These are phyloP conservation scores for thale cress (Arabidopsis thaliana) DNA, from an alignment of 345 rosid genomes.

Conservation along the genomic window DNA sequence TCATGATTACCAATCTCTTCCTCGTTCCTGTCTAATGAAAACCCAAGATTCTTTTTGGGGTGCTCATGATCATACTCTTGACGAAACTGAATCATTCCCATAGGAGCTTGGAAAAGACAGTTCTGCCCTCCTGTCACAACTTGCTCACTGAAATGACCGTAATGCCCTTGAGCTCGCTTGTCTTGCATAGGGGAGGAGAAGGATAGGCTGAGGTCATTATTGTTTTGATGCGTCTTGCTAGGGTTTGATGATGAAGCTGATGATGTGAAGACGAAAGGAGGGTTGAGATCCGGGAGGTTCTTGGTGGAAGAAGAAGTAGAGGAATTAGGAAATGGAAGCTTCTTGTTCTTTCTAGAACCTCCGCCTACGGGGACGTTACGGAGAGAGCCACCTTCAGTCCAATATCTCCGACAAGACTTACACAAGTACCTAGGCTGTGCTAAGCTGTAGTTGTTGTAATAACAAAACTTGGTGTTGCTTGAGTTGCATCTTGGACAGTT, in stretches of 20 bases:
- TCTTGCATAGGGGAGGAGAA: slow-evolving; percentile 33
- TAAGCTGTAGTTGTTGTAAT: slow-evolving; percentile 48
- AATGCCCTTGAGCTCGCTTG: slow-evolving; percentile 27
- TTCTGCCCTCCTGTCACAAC: slow-evolving; percentile 33
- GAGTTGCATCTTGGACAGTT: slow-evolving; percentile 51
- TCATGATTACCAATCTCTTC: slow-evolving; percentile 17
- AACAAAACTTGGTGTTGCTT: slow-evolving; percentile 47
- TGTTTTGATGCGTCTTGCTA: slow-evolving; percentile 26
- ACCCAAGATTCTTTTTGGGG: slow-evolving; percentile 23
- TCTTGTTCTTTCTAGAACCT: slow-evolving; percentile 48
- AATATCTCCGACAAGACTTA: slow-evolving; percentile 46
- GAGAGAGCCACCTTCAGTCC: slow-evolving; percentile 50
- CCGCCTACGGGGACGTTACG: slow-evolving; percentile 49
- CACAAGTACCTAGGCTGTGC: slow-evolving; percentile 49
- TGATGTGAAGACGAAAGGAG: slow-evolving; percentile 42
- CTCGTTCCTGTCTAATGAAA: slow-evolving; percentile 34
- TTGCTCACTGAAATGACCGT: slow-evolving; percentile 17
- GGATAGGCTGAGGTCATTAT: slow-evolving; percentile 39
- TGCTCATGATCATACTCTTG: slow-evolving; percentile 41
- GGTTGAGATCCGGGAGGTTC: slow-evolving; percentile 43
- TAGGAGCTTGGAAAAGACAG: slow-evolving; percentile 35
- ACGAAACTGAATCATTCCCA: slow-evolving; percentile 46
- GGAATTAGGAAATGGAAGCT: slow-evolving; percentile 38
- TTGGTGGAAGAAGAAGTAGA: slow-evolving; percentile 35
- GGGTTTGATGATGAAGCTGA: slow-evolving; percentile 41